These are phyloP conservation scores for Drechslerella dactyloides DNA, from an alignment of 2,329 filamentous ascomycete species.

Conservation along the genomic window DNA sequence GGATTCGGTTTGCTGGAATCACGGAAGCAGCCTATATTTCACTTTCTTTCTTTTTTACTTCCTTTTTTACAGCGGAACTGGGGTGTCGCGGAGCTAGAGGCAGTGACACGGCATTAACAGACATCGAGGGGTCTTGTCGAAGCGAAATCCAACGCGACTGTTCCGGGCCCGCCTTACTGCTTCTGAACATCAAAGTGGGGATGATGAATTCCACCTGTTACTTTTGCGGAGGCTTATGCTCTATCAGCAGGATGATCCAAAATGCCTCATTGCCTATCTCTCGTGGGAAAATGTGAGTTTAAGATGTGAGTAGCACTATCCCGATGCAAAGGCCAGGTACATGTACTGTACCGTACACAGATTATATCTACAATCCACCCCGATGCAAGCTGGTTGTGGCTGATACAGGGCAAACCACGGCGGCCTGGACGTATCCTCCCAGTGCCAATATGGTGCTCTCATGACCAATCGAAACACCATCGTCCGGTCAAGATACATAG, in stretches of 20 bases:
- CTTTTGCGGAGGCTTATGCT: constrained; percentile 36
- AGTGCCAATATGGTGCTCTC: constrained; percentile 27
- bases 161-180: constrained; percentile 50
- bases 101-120: neutral
- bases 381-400: constrained; percentile 22
- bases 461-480: constrained; percentile 2
- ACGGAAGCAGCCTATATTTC: neutral
- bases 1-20: neutral
- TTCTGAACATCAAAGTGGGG: constrained; percentile 43
- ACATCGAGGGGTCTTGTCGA: neutral
- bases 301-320: neutral
- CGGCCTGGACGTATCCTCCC: constrained; percentile 11
- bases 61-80: neutral
- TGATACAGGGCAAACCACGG: constrained; percentile 14
- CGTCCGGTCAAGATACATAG: neutral
- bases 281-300: neutral
- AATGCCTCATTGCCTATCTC: constrained; percentile 4
- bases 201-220: constrained; percentile 9
- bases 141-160: constrained; percentile 8
- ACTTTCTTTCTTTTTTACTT: constrained; percentile 22
- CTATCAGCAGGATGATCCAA: constrained; percentile 37
- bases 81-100: constrained; percentile 13
- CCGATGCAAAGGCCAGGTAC: neutral
- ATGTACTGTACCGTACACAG: neutral
- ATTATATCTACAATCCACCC: constrained; percentile 12